Conservation (phyloP, 805 yeast genomes). For the Hanseniaspora singularis region DNA sequence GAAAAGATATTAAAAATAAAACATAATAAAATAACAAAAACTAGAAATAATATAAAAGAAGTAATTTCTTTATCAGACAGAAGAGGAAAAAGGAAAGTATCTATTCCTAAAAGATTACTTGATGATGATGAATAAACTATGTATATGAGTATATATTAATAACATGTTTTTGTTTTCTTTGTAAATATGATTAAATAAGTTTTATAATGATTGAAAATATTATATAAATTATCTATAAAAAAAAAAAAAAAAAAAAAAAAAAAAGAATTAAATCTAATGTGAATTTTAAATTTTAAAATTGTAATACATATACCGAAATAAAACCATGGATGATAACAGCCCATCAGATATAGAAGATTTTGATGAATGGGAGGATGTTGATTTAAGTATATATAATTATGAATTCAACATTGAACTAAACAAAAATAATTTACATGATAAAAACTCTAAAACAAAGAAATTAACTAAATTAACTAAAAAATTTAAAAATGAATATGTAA, state of each 20-base stretch:
- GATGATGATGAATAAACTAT: too few species aligned
- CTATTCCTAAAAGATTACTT: conserved; percentile 10
- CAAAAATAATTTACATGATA: too few species aligned
- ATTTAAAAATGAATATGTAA: conserved; percentile 14
- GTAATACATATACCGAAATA: too few species aligned
- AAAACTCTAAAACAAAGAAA: background rate
- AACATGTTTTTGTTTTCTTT: background rate
- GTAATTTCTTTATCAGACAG: background rate
- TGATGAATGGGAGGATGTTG: conserved; percentile 27
- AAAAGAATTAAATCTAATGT: too few species aligned
- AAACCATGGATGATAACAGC: background rate
- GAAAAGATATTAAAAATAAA: background rate
- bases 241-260: too few species aligned
- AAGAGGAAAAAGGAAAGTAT: conserved; percentile 10
- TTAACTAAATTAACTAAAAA: conserved; percentile 13
- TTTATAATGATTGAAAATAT: too few species aligned
- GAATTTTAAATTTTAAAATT: too few species aligned
- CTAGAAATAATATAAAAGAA: background rate
- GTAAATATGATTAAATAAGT: background rate
- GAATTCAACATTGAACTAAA: background rate
- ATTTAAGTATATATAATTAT: conserved; percentile 15
- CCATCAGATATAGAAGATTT: conserved; percentile 1
- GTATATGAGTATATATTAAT: background rate
- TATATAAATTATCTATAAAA: too few species aligned
- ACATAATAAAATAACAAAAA: background rate